phyloP scores from a whole-genome alignment of 2,329 filamentous ascomycete species.

The Plectosphaerella cucumerina region DNA sequence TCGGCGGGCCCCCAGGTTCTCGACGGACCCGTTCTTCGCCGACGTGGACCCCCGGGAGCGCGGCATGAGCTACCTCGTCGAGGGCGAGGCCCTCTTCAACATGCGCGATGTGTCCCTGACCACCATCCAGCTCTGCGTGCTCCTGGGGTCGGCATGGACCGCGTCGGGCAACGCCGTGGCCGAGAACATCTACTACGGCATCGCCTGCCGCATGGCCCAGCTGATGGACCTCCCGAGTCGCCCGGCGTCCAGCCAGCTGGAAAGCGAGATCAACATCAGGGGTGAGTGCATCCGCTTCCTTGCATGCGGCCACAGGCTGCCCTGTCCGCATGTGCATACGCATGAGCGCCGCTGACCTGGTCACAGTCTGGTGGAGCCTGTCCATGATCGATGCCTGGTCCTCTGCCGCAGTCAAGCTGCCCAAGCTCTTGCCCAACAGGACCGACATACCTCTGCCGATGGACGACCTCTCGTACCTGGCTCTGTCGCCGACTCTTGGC shows the following conservation, averaged over 20 bases:
- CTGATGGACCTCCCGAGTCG: conserved; percentile 28
- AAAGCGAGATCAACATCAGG: conserved; percentile 28
- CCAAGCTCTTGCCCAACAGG: conserved; percentile 14
- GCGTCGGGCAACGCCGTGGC: conserved; percentile 28
- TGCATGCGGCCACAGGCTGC: no score
- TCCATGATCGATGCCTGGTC: conserved; percentile 18
- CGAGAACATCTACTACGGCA: conserved; percentile 32
- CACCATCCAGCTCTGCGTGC: conserved; percentile 32
- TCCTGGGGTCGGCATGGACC: conserved; percentile 28
- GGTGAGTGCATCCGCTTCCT: conserved; percentile 10
- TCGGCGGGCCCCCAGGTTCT: conserved; percentile 14
- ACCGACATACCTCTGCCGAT: conserved; percentile 26
- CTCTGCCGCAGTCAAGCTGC: conserved; percentile 17
- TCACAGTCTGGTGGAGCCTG: conserved; percentile 16
- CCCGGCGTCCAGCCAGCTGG: conserved; percentile 17
- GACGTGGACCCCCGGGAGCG: conserved; percentile 15
- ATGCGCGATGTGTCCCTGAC: conserved; percentile 29
- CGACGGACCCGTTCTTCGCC: conserved; percentile 13
- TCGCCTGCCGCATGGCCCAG: conserved; percentile 28
- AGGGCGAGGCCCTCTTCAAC: conserved; percentile 21
- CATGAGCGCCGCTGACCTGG: neutral
- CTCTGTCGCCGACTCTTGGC: conserved; percentile 4
- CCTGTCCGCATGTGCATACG: no score
- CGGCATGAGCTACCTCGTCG: conserved; percentile 14
- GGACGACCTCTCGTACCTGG: conserved; percentile 28